These are phyloP conservation scores for Lanmaoa pseudosensibilis DNA, from an alignment of 768 basidiomycete species.

Conservation along the genomic window DNA sequence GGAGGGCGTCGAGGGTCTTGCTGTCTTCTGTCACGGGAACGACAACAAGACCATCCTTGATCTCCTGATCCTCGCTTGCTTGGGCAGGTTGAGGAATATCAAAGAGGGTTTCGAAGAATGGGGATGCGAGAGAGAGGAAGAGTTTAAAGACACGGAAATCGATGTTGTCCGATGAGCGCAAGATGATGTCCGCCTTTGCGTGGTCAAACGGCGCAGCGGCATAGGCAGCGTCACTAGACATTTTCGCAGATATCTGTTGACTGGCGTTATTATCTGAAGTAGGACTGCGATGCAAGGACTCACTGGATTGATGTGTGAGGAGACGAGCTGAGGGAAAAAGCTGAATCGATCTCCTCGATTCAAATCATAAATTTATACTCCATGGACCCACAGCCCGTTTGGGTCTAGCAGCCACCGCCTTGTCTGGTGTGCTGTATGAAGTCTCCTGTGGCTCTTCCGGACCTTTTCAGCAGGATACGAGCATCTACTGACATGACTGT, in stretches of 20 bases:
- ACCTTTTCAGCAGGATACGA: too few relatives aligned
- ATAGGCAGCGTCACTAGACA: neutral
- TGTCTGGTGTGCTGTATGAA: too few relatives aligned
- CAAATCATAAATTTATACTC: too few relatives aligned
- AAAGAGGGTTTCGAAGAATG: constrained; percentile 36
- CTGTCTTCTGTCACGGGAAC: constrained; percentile 19
- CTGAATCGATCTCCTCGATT: neutral
- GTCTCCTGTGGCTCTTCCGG: too few relatives aligned
- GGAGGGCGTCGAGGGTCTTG: constrained; percentile 25
- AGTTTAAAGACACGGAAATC: constrained; percentile 32
- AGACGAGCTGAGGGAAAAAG: neutral
- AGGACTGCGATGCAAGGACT: neutral
- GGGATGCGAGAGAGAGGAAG: constrained; percentile 34
- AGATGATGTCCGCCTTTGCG: constrained; percentile 21
- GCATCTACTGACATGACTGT: too few relatives aligned
- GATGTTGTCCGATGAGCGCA: constrained; percentile 27
- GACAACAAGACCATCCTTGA: constrained; percentile 18
- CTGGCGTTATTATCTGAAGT: neutral
- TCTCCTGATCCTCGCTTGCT: constrained; percentile 10
- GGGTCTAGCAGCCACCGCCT: neutral
- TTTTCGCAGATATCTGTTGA: neutral
- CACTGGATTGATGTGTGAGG: neutral
- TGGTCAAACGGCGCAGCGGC: constrained; percentile 22
- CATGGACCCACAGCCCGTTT: neutral
- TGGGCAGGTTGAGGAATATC: constrained; percentile 26